Evolutionary conservation across 2,329 filamentous ascomycete genomes (phyloP).

Genomic region (Aspergillus pseudoterreus): DNA sequence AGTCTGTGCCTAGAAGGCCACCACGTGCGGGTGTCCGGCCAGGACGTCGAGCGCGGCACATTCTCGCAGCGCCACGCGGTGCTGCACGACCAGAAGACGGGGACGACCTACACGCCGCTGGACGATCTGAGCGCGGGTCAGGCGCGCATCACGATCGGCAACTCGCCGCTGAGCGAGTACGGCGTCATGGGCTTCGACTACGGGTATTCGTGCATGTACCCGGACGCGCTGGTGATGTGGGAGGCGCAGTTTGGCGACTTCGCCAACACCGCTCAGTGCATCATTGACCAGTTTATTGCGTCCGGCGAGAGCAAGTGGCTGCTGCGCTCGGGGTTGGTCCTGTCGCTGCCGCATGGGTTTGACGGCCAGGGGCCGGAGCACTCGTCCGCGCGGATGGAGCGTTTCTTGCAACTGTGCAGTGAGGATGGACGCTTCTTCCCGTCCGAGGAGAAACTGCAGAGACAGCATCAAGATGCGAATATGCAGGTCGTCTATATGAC

Average conservation of each 20-base stretch:
- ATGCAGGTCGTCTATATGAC: constrained; percentile 5
- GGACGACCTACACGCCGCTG: constrained; percentile 87
- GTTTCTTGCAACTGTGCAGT: constrained; percentile 1
- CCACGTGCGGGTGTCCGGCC: constrained; percentile 94
- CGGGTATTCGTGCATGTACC: constrained; percentile 93
- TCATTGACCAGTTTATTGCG: constrained; percentile 98
- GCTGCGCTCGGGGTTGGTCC: constrained; percentile 1
- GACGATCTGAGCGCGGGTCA: constrained; percentile 87
- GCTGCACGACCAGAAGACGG: constrained; percentile 93
- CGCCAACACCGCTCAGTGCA: constrained; percentile 97
- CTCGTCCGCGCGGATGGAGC: constrained; percentile 3
- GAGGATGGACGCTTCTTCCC: not conserved
- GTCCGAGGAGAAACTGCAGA: not conserved
- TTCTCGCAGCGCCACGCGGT: constrained; percentile 98
- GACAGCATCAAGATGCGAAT: constrained; percentile 3
- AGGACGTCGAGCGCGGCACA: constrained; percentile 98
- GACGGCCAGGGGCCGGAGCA: constrained; percentile 4
- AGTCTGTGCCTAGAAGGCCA: constrained; percentile 87
- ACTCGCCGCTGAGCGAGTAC: constrained; percentile 79
- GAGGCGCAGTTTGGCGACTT: constrained; percentile 99
- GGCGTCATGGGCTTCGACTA: constrained; percentile 93
- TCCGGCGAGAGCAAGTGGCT: constrained; percentile 44
- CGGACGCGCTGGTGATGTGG: constrained; percentile 97
- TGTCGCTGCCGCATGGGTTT: constrained; percentile 3
- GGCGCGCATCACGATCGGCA: constrained; percentile 92